Conservation (phyloP, 2,329 filamentous ascomycete species). For the Fonsecaea nubica region DNA sequence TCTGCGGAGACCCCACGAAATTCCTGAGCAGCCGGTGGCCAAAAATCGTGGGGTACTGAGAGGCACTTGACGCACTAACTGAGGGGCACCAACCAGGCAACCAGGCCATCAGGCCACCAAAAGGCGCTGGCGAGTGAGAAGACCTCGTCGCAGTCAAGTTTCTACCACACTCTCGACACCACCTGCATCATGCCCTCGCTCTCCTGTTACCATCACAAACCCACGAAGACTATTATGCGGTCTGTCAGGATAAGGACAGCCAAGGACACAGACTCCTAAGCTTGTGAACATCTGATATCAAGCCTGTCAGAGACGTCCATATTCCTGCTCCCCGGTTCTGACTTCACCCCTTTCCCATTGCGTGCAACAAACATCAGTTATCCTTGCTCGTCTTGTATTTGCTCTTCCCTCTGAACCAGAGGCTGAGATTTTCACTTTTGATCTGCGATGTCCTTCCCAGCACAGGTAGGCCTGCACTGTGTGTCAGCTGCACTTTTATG, state of each 20-base stretch:
- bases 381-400: neutral
- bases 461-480: neutral
- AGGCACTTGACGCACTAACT: neutral
- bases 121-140: neutral
- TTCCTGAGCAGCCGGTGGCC: slow-evolving; percentile 3
- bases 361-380: neutral
- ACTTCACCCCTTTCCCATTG: too few relatives aligned
- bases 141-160: neutral
- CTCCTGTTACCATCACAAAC: neutral
- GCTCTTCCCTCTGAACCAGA: neutral
- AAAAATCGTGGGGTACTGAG: slow-evolving; percentile 31
- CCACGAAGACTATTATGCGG: too few relatives aligned
- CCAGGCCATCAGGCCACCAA: neutral
- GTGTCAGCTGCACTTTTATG: neutral
- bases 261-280: too few relatives aligned
- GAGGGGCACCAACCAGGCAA: neutral
- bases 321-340: too few relatives aligned
- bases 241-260: too few relatives aligned
- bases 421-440: neutral
- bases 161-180: neutral
- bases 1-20: slow-evolving; percentile 35
- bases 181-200: neutral
- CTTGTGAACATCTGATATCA: too few relatives aligned
- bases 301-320: too few relatives aligned
- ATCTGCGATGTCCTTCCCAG: neutral